A percentile compares a stretch with the other conserved stretches of the same genome.
These are phyloP conservation scores for Albizia julibrissin DNA, from an alignment of 306 rosid genomes.

Conservation along the genomic window DNA sequence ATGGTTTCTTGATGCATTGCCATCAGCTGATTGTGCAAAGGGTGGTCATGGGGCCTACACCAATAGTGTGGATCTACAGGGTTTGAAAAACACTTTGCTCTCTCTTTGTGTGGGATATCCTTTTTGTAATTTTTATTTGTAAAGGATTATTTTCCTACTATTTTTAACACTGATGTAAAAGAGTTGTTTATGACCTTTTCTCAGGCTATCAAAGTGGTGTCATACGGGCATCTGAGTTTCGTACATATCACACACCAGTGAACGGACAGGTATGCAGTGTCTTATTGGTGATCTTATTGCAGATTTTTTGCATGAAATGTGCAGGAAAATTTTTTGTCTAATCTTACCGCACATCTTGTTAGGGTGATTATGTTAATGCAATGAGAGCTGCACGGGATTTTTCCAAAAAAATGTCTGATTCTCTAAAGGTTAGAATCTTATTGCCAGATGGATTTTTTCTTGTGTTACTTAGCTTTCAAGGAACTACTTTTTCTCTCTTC, in stretches of 20 bases:
- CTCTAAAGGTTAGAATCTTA: constrained; percentile 69
- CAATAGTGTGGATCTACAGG: constrained; percentile 88
- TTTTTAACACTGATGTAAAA: constrained; percentile 26
- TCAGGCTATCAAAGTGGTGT: constrained; percentile 81
- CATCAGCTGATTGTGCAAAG: constrained; percentile 99
- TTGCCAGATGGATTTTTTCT: constrained; percentile 5
- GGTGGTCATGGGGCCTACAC: constrained; percentile 99
- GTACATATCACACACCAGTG: constrained; percentile 94
- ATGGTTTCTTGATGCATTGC: constrained; percentile 94
- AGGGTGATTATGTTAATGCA: constrained; percentile 92
- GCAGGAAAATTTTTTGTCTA: constrained; percentile 19
- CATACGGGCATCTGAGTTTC: constrained; percentile 88
- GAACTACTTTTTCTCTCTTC: not conserved
- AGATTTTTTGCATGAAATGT: constrained; percentile 25
- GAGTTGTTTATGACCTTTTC: constrained; percentile 35
- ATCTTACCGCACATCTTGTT: constrained; percentile 40
- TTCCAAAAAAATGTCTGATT: constrained; percentile 65
- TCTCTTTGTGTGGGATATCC: not conserved
- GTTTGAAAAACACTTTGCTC: constrained; percentile 42
- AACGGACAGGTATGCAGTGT: constrained; percentile 70
- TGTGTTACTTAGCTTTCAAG: not conserved
- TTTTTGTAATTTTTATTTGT: constrained; percentile 6
- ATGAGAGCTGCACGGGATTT: constrained; percentile 87
- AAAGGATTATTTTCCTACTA: not conserved
- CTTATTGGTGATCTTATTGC: constrained; percentile 28